phyloP scores from a whole-genome alignment of 805 yeast species.

The Saturnispora sanitii region DNA sequence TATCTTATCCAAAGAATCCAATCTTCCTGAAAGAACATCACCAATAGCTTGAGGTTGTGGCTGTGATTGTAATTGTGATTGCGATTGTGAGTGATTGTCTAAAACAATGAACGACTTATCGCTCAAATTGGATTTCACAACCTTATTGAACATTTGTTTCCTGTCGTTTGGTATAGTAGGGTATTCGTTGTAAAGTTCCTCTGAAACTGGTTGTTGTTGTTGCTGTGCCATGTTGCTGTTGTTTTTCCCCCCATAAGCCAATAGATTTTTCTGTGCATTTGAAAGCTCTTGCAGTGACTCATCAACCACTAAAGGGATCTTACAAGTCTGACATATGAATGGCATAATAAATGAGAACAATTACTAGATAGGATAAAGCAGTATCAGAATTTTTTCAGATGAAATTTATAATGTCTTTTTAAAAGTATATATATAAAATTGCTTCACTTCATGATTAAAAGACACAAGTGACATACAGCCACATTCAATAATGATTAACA shows the following conservation, averaged over 20 bases:
- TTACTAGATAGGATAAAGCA: no score
- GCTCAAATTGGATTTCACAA: slow-evolving; percentile 14
- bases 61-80: no score
- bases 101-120: slow-evolving; percentile 13
- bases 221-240: no score
- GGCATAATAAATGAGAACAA: no score
- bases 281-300: slow-evolving; percentile 43
- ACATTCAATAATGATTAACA: no score
- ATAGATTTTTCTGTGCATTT: slow-evolving; percentile 44
- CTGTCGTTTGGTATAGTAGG: slow-evolving; percentile 31
- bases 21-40: slow-evolving; percentile 13
- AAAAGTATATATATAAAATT: no score
- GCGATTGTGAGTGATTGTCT: no score
- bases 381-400: no score
- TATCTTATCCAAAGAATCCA: slow-evolving; percentile 46
- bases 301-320: slow-evolving; percentile 47
- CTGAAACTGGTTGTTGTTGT: slow-evolving; percentile 6
- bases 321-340: slow-evolving; percentile 51
- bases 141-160: slow-evolving; percentile 28
- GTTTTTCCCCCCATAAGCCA: slow-evolving; percentile 26
- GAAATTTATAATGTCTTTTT: no score
- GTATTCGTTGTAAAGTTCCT: slow-evolving; percentile 19
- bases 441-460: no score
- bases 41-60: neutral
- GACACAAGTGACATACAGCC: no score